Base-by-base conservation (phyloP, 2,329 filamentous ascomycete species). In the Fonsecaea monophora region DNA sequence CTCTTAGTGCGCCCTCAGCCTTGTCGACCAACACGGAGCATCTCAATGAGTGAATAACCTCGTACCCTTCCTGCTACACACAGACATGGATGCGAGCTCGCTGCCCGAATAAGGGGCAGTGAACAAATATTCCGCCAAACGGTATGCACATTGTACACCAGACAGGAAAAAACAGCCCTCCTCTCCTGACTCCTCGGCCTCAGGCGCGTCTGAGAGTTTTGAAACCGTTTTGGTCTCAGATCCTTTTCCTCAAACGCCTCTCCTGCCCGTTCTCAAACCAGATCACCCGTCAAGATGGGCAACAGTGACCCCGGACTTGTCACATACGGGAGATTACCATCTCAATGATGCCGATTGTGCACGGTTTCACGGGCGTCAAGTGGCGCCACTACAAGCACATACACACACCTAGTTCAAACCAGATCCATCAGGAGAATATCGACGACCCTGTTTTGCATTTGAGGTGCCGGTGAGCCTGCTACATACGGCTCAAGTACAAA, bases 191-290 rank as follows among this genome's bases (percentile, higher is more conserved):
- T 25, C 45, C 18, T 25, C 18, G 10, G 18, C 45, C 45, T 50
- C 18, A 25, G 4, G 18, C 13, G 18, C 25, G 45, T 50, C 12
- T 50, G 45, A 25, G 45, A 53, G 30, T 54, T 61, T 50, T 34
- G 63, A 61, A 32, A 61, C 57, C 25, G 12, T 18, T 25, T 50
- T n/a, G 42, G 63, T 61, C 55, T 61, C 63, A 61, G 48, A 61
- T 65, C n/a, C 15, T 61, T 50, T 50, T 56, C 48, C 56, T 61
- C 57, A 60, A 54, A 57, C 57, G 50, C 50, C 32, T 38, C 58
- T 65, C 56, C 59, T 37, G 25, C 59, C 45, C 37, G 37, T 55
- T 60, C 42, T 56, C 35, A 32, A 53, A 32, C 38, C 56, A 9
- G 56, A 60, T 60, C 42, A 21, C 56, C 42, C 25, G 15, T 60